These are phyloP conservation scores for Annulohypoxylon truncatum DNA, from an alignment of 2,329 filamentous ascomycete genomes.

Conservation along the genomic window DNA sequence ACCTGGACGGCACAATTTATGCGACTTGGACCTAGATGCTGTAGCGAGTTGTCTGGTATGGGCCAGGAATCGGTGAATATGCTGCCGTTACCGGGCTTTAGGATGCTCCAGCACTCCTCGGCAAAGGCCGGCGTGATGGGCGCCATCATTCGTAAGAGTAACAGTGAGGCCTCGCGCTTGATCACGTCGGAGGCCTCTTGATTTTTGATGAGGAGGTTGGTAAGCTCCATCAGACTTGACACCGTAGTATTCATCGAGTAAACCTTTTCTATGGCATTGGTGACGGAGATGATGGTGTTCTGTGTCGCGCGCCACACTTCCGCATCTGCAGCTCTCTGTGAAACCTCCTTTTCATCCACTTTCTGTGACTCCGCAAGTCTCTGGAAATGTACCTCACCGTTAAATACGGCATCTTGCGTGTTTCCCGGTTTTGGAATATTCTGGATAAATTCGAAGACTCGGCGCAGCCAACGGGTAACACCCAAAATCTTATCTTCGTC, in stretches of 20 bases:
- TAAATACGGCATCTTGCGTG: conserved; percentile 21
- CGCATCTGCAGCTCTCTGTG: conserved; percentile 60
- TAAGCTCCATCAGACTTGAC: conserved; percentile 84
- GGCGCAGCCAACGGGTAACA: conserved; percentile 81
- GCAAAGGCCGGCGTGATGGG: conserved; percentile 84
- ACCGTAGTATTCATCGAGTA: conserved; percentile 86
- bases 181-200: conserved; percentile 57
- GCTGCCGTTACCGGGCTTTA: conserved; percentile 57
- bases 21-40: conserved; percentile 62
- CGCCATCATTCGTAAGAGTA: conserved; percentile 77
- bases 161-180: conserved; percentile 61
- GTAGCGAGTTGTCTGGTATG: conserved; percentile 60
- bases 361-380: conserved; percentile 47
- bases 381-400: conserved; percentile 54
- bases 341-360: conserved; percentile 44
- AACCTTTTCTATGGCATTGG: conserved; percentile 74
- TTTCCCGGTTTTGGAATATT: conserved; percentile 35
- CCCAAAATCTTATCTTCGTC: conserved; percentile 85
- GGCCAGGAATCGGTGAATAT: conserved; percentile 68
- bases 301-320: conserved; percentile 75
- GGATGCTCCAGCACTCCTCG: conserved; percentile 80
- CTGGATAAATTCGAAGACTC: conserved; percentile 70
- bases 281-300: conserved; percentile 73
- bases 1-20: conserved; percentile 76
- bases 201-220: conserved; percentile 71